phyloP scores from a whole-genome alignment of 108 stramenopile species.

The Schizochytrium sp. region DNA sequence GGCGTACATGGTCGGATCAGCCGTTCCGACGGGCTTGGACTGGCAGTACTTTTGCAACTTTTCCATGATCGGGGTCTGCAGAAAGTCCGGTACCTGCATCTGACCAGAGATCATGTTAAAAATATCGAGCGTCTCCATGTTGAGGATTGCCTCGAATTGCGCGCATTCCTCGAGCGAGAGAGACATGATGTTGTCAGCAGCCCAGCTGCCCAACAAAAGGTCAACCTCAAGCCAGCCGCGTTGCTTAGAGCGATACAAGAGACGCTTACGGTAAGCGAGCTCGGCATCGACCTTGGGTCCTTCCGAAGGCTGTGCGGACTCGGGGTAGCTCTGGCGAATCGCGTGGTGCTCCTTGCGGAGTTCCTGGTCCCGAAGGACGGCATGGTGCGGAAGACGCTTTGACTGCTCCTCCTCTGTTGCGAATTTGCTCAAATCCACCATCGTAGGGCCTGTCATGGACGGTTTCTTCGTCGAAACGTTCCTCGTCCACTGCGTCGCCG shows the following conservation, averaged over 20 bases:
- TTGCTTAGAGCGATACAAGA: conserved; percentile 94
- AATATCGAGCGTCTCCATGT: conserved; percentile 96
- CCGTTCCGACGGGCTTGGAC: not conserved
- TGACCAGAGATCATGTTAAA: conserved; percentile 84
- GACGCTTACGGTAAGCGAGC: conserved; percentile 57
- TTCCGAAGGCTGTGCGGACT: not conserved
- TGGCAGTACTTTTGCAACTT: not conserved
- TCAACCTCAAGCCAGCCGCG: conserved; percentile 97
- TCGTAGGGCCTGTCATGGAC: not conserved
- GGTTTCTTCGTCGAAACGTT: not conserved
- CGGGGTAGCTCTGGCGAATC: not conserved
- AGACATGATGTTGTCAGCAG: conserved; percentile 68
- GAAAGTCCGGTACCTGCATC: conserved; percentile 1
- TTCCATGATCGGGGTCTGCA: conserved; percentile 14
- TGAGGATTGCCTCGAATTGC: conserved; percentile 88
- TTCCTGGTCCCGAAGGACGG: not conserved
- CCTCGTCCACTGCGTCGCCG: no score
- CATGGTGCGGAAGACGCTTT: not conserved
- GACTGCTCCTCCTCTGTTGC: not conserved
- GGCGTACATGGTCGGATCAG: not conserved
- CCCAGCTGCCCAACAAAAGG: conserved; percentile 93
- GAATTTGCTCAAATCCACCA: not conserved
- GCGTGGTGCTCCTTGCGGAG: not conserved
- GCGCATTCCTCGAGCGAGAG: conserved; percentile 67
- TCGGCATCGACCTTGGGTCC: not conserved